These are phyloP conservation scores for Cucurbitaria berberidis DNA, from an alignment of 2,329 filamentous ascomycete genomes.

Conservation along the genomic window DNA sequence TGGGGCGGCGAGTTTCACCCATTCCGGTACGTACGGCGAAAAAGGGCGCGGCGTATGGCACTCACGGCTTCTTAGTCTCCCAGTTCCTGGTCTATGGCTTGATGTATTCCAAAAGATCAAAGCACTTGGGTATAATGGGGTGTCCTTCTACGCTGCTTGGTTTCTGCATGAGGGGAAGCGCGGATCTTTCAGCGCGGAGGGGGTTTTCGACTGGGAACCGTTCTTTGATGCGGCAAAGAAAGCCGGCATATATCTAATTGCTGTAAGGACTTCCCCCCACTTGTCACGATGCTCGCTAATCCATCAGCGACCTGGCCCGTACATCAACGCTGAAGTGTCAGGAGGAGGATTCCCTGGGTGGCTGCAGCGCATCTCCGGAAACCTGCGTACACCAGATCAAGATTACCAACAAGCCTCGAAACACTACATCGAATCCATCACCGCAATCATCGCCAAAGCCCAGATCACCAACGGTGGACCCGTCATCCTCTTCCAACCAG, in stretches of 20 bases:
- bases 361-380: conserved; percentile 69
- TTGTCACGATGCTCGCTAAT: conserved; percentile 3
- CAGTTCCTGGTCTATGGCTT: conserved; percentile 66
- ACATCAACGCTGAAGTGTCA: conserved; percentile 77
- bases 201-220: conserved; percentile 72
- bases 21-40: conserved; percentile 53
- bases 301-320: conserved; percentile 62
- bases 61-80: conserved; percentile 50
- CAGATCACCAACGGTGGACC: conserved; percentile 83
- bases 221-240: conserved; percentile 76
- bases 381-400: conserved; percentile 65
- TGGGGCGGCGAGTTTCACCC: conserved; percentile 77
- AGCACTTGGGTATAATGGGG: conserved; percentile 75
- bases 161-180: conserved; percentile 73
- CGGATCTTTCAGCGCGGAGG: conserved; percentile 70
- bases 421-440: conserved; percentile 60
- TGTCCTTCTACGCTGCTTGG: conserved; percentile 80
- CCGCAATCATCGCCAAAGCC: conserved; percentile 70
- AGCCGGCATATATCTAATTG: conserved; percentile 76
- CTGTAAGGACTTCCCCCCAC: conserved; percentile 44
- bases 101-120: conserved; percentile 83
- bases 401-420: conserved; percentile 70
- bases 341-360: conserved; percentile 82
- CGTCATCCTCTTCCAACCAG: conserved; percentile 75
- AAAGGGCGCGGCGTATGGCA: background rate